Evolutionary conservation across 148 eudicot species (phyloP), one percentile per base, ranked within the genome.

Genomic region (Rhododendron vialii): DNA sequence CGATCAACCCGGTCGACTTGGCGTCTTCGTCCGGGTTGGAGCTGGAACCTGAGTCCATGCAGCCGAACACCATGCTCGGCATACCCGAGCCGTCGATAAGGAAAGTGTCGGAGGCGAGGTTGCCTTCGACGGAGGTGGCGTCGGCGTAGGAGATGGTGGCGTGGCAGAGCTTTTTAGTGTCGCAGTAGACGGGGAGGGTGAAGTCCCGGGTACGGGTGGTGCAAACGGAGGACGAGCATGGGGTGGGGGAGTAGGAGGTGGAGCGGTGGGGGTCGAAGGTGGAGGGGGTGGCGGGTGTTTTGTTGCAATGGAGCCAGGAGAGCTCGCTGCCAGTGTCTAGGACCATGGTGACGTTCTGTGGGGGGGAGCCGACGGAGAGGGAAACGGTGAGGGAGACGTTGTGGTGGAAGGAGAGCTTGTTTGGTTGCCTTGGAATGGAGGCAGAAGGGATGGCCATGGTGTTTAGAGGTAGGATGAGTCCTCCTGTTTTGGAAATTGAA

Each of bases 321-420:
- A 95, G 95, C 88, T 95, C 96, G 82, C 98, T 95, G 69, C 99
- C 98, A 3, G 98, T 96, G 88, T 95, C 99, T 57, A 96, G 91
- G 18, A 94, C 99, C 98, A 96, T 95, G 83, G 96, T 87, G 7
- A 92, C 96, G 35, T 85, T 87, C 79, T 91, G 95, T 11, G 99
- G 94, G 0, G 99, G 99, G 2, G 99, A 84, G 53, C 98, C 99
- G 63, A 92, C 94, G 30, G 92, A 53, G 87, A 96, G 92, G 36
- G 98, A 86, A 78, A 96, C 94, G 1, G 95, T 95, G 8, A 96
- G 89, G 59, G 98, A 89, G n/a, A 96, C 92, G 81, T 96, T 94
- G 81, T 93, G 98, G 87, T 87, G 93, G 81, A 96, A 96, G 22
- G 95, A 90, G 28, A 96, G 95, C 89, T 89, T 93, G 86, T 86